Percentiles rank a stretch among this genome's conserved stretches.
These are phyloP conservation scores for Quercus wislizeni DNA, from an alignment of 306 rosid species.

Conservation along the genomic window DNA sequence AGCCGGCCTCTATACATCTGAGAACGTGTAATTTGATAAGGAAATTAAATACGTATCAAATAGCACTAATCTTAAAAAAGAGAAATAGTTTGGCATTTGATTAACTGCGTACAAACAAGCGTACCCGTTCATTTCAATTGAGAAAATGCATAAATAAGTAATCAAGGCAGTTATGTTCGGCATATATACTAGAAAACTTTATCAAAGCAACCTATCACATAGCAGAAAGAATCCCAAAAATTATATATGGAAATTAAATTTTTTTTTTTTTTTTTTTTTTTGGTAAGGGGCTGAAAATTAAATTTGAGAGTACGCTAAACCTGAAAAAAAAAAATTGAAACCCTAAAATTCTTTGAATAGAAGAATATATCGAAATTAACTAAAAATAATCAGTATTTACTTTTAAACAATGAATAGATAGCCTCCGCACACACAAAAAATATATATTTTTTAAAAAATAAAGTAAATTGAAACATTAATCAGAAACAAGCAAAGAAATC, in stretches of 20 bases:
- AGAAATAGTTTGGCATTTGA: background rate
- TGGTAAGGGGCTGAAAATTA: no score
- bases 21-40: conserved; percentile 6
- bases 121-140: background rate
- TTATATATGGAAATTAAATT: background rate
- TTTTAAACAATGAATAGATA: no score
- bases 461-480: no score
- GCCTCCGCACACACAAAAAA: no score
- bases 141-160: background rate
- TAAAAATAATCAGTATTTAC: no score
- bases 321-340: no score
- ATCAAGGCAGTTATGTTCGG: background rate
- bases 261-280: background rate
- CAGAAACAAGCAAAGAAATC: no score
- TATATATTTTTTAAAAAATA: no score
- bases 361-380: no score
- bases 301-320: no score
- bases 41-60: conserved; percentile 9
- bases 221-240: background rate
- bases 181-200: background rate
- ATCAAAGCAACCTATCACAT: background rate
- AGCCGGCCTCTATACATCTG: conserved; percentile 85
- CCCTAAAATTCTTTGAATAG: background rate
- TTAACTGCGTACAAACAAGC: background rate
- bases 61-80: background rate